Conservation (phyloP, 2,329 filamentous ascomycete genomes). For the Simplicillium aogashimaense region DNA sequence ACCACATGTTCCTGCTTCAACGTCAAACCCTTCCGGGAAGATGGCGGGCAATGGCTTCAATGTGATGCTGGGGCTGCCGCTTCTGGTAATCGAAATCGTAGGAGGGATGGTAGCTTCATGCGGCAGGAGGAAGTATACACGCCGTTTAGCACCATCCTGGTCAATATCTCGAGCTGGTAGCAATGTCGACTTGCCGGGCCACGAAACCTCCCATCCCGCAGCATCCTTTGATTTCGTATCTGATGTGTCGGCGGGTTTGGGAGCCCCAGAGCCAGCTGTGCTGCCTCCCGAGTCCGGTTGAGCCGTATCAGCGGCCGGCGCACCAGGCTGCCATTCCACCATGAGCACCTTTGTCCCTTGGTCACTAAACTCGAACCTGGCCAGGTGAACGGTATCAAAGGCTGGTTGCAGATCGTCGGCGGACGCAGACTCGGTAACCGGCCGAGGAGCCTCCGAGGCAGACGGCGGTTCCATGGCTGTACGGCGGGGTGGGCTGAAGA, state of each 20-base stretch:
- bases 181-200: constrained; percentile 70
- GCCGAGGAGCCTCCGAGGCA: constrained; percentile 22
- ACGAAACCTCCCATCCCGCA: constrained; percentile 64
- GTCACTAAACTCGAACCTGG: constrained; percentile 81
- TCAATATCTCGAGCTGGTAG: constrained; percentile 45
- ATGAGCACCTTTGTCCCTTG: constrained; percentile 87
- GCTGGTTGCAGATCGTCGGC: constrained; percentile 4
- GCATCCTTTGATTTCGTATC: constrained; percentile 6
- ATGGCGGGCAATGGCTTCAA: constrained; percentile 81
- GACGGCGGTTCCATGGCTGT: constrained; percentile 13
- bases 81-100: constrained; percentile 53
- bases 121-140: constrained; percentile 74
- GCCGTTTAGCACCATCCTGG: constrained; percentile 31
- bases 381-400: constrained; percentile 26
- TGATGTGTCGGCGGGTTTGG: neutral
- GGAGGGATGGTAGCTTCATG: constrained; percentile 63
- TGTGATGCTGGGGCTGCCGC: constrained; percentile 30
- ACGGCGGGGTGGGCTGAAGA: constrained; percentile 4
- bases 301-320: constrained; percentile 9
- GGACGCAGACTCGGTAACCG: constrained; percentile 7
- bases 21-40: constrained; percentile 66
- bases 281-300: neutral
- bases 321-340: constrained; percentile 68
- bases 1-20: constrained; percentile 63
- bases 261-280: neutral